These are phyloP conservation scores for Colletotrichum falcatum DNA, from an alignment of 2,329 filamentous ascomycete genomes.

Conservation along the genomic window DNA sequence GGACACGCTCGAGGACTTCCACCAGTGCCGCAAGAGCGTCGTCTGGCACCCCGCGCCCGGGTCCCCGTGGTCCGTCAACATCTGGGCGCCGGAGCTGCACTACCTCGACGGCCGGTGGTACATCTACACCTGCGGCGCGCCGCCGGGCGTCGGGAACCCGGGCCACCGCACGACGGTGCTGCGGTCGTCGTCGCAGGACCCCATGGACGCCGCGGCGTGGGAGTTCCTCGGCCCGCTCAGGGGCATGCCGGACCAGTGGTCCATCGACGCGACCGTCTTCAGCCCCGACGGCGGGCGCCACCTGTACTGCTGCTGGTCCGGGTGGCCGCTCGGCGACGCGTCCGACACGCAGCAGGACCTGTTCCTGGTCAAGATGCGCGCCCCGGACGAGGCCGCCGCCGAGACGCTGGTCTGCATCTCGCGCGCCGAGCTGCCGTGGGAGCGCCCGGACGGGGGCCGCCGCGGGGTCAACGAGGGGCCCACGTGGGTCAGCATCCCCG, in stretches of 20 bases:
- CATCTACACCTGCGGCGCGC: slow-evolving; percentile 56
- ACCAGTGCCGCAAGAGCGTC: slow-evolving; percentile 43
- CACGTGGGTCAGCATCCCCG: slow-evolving; percentile 62
- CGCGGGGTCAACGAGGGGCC: slow-evolving; percentile 68
- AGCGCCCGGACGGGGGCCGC: slow-evolving; percentile 53
- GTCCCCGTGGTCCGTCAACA: slow-evolving; percentile 42
- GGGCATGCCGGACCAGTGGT: slow-evolving; percentile 61
- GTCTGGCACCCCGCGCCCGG: slow-evolving; percentile 44
- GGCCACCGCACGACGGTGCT: slow-evolving; percentile 55
- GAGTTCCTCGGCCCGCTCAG: slow-evolving; percentile 63
- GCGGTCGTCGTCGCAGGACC: slow-evolving; percentile 56
- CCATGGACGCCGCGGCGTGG: slow-evolving; percentile 60
- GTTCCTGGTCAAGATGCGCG: slow-evolving; percentile 50
- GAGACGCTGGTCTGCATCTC: slow-evolving; percentile 62
- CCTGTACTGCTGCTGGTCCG: slow-evolving; percentile 66
- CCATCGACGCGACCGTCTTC: slow-evolving; percentile 66
- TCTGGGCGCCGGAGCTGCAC: slow-evolving; percentile 45
- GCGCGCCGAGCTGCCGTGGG: slow-evolving; percentile 63
- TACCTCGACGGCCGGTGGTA: slow-evolving; percentile 43
- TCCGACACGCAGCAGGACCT: slow-evolving; percentile 42
- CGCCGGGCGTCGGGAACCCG: slow-evolving; percentile 58
- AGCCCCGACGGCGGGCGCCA: slow-evolving; percentile 57
- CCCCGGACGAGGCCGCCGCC: slow-evolving; percentile 54
- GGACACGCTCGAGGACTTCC: slow-evolving; percentile 48
- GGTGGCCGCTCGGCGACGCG: slow-evolving; percentile 52